Conservation (phyloP, 768 basidiomycete species). For the Punctularia strigosozonata region DNA sequence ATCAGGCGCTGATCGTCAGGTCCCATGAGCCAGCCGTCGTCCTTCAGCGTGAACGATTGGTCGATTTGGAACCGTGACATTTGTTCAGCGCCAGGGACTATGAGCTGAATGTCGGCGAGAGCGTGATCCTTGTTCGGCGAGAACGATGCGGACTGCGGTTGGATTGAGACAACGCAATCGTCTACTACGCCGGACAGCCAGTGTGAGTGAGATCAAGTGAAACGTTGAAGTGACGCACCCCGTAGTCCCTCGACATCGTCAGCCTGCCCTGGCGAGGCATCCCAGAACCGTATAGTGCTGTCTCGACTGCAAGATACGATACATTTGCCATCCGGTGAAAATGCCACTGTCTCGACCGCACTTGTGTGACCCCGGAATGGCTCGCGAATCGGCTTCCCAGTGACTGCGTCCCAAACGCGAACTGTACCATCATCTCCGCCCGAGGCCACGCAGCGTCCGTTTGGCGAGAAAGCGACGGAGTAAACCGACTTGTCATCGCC, state of each 20-base stretch:
- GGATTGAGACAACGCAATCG: too few species aligned
- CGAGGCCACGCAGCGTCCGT: slow-evolving; percentile 7
- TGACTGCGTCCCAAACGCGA: slow-evolving; percentile 9
- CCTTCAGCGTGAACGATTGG: too few species aligned
- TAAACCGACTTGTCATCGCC: slow-evolving; percentile 9
- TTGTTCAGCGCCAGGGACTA: too few species aligned
- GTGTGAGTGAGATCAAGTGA: too few species aligned
- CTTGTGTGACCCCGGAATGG: not conserved
- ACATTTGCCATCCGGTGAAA: not conserved
- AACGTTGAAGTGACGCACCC: too few species aligned
- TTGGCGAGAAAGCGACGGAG: slow-evolving; percentile 8
- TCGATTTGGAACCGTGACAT: too few species aligned
- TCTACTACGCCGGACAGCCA: too few species aligned
- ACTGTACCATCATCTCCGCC: slow-evolving; percentile 3
- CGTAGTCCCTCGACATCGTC: too few species aligned
- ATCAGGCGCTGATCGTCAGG: not conserved
- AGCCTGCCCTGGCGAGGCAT: not conserved
- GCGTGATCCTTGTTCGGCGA: too few species aligned
- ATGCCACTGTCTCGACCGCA: not conserved
- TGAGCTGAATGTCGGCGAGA: too few species aligned
- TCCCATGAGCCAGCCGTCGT: not conserved
- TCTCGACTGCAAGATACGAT: not conserved
- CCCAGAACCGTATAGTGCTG: not conserved
- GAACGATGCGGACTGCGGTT: too few species aligned
- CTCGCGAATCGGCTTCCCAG: slow-evolving; percentile 1